Percentiles rank a stretch among this genome's conserved stretches.
Evolutionary conservation across 2,329 filamentous ascomycete genomes (phyloP).

Genomic region (Diatrype stigma): DNA sequence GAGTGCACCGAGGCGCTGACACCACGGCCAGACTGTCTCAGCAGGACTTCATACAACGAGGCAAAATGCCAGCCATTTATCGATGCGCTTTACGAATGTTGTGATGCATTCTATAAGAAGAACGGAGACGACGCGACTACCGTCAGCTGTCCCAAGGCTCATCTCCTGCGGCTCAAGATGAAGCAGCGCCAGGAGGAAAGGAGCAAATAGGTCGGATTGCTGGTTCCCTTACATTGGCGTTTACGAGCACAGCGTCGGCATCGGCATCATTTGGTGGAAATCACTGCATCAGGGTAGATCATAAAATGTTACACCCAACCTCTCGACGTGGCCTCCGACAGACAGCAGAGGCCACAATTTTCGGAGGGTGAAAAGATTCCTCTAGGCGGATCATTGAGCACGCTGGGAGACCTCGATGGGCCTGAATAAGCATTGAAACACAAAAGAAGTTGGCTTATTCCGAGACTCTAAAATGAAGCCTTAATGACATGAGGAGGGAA

Average conservation of each 20-base stretch:
- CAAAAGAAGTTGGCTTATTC: constrained; percentile 59
- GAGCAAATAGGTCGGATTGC: constrained; percentile 7
- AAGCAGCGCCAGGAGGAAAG: constrained; percentile 59
- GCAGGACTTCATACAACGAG: constrained; percentile 81
- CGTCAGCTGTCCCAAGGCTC: constrained; percentile 80
- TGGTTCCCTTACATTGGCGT: too few relatives aligned
- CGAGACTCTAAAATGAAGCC: constrained; percentile 99
- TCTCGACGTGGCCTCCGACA: constrained; percentile 32
- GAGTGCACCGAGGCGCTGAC: constrained; percentile 9
- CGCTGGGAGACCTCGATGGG: constrained; percentile 77
- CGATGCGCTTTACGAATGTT: constrained; percentile 89
- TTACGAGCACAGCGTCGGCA: neutral
- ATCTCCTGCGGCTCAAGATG: constrained; percentile 77
- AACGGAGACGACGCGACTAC: constrained; percentile 73
- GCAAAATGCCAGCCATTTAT: constrained; percentile 74
- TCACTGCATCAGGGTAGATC: neutral
- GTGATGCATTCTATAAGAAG: constrained; percentile 78
- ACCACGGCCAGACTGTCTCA: constrained; percentile 66
- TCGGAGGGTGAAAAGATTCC: constrained; percentile 66
- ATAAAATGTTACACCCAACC: constrained; percentile 35
- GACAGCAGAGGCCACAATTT: constrained; percentile 61
- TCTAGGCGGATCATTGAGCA: constrained; percentile 97
- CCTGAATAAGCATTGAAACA: constrained; percentile 87
- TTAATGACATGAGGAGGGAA: constrained; percentile 68
- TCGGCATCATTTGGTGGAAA: neutral